Percentiles rank a stretch among this genome's conserved stretches.
phyloP scores from a whole-genome alignment of 2,329 filamentous ascomycete species.

The Phialophora macrospora region DNA sequence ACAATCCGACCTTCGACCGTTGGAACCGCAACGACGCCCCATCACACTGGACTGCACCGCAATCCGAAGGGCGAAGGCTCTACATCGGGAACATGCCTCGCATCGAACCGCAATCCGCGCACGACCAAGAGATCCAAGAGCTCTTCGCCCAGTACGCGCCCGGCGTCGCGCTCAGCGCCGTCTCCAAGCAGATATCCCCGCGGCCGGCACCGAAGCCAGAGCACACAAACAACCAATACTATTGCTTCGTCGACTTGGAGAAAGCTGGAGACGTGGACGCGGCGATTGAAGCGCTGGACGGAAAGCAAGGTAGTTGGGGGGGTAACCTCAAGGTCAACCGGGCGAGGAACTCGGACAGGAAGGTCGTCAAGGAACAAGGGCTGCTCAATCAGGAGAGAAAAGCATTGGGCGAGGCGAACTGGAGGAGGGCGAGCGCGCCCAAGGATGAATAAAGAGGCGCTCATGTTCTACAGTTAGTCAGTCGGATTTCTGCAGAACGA shows the following conservation, averaged over 20 bases:
- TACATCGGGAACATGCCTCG: conserved; percentile 56
- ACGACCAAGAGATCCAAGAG: conserved; percentile 50
- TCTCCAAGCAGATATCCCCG: conserved; percentile 62
- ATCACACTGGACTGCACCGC: conserved; percentile 40
- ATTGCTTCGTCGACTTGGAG: conserved; percentile 68
- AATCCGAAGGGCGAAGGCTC: conserved; percentile 49
- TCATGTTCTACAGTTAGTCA: background rate
- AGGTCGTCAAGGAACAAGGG: conserved; percentile 35
- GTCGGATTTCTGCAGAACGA: background rate
- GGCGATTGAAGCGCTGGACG: conserved; percentile 55
- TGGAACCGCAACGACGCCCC: conserved; percentile 51
- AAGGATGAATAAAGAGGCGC: background rate
- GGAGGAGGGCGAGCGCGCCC: conserved; percentile 7
- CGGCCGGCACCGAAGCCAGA: conserved; percentile 58
- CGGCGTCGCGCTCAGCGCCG: conserved; percentile 52
- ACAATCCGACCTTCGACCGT: conserved; percentile 46
- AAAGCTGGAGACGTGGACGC: conserved; percentile 59
- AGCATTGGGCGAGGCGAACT: conserved; percentile 6
- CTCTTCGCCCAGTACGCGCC: conserved; percentile 47
- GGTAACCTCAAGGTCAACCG: conserved; percentile 47
- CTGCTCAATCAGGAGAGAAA: conserved; percentile 16
- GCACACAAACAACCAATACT: conserved; percentile 63
- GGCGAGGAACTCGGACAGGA: conserved; percentile 41
- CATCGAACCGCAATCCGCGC: conserved; percentile 49
- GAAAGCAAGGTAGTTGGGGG: conserved; percentile 49